Base-by-base conservation (phyloP, 352 stramenopile species). In the Phytopythium cucurbitacearum region DNA sequence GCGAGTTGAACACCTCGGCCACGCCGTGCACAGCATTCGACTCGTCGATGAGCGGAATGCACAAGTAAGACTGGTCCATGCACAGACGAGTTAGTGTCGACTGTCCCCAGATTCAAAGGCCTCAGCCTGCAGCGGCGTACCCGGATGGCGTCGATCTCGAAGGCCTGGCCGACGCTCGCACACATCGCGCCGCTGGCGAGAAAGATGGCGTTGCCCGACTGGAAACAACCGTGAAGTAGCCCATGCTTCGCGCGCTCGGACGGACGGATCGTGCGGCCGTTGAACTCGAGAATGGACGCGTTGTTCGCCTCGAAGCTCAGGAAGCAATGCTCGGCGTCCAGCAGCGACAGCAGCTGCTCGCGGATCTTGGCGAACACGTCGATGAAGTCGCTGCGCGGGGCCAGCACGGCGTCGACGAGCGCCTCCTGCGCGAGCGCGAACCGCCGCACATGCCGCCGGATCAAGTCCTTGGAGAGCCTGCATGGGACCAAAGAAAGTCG, bases 1-100 rank as follows among this genome's bases (percentile, higher is more conserved):
- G 74, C 3, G 76, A 76, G 60, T 89, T 89, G 59, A 84, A 87
- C 40, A 91, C 59, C 61, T 91, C 76, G 9, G 80, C 77, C 33
- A 89, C 67, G 9, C 71, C 80, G 48, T 75, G 75, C 34, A 87
- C 72, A 7, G 38, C 68, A 21, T 64, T 73, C 11, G 69, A 64
- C 37, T 67, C 71, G 56, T 91, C 75, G 35, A 80, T 65, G 2
- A 91, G 73, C n/a, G 80, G 80, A 34, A 89, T 52, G 47, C 80
- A 91, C 33, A 91, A 50, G 57, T 89, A 89, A 3, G 77, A 86
- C 53, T 78, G 48, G 7, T 40, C 12, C 33, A 40, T 9, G 4
- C 43, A 15, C 33, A 12, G 15, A 32, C 5, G 36, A 32, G 15
- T 57, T 41, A 54, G 16, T 43, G 52, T 37, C 3, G 12, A 0